Evolutionary conservation across 768 basidiomycete species (phyloP).

Genomic region (Suillus plorans): DNA sequence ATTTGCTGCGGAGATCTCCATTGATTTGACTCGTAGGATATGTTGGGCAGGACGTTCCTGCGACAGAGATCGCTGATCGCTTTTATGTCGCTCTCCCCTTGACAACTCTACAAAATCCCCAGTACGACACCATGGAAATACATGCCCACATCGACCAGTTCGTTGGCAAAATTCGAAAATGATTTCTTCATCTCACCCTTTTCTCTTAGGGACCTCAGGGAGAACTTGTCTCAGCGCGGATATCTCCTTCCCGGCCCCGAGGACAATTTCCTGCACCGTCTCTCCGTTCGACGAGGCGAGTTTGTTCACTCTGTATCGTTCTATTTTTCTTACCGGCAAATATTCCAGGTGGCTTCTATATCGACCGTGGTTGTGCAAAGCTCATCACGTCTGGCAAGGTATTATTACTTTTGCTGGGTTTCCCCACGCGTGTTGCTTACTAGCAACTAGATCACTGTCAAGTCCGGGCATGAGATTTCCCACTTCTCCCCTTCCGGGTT

Average conservation of each 20-base stretch:
- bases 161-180: background rate
- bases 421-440: background rate
- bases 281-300: constrained; percentile 6
- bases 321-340: background rate
- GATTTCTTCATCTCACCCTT: background rate
- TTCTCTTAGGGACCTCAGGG: constrained; percentile 3
- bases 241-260: constrained; percentile 3
- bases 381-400: constrained; percentile 9
- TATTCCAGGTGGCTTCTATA: constrained; percentile 7
- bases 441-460: constrained; percentile 2
- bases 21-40: constrained; percentile 4
- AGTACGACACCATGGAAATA: background rate
- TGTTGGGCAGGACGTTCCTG: constrained; percentile 9
- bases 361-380: constrained; percentile 8
- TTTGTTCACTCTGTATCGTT: background rate
- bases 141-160: constrained; percentile 10
- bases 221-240: background rate
- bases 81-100: constrained; percentile 11
- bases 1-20: background rate
- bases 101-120: background rate
- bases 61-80: constrained; percentile 13
- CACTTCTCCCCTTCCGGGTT: constrained; percentile 4
- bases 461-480: constrained; percentile 5
- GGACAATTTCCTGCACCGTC: constrained; percentile 9
- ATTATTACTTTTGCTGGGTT: background rate